Percentiles rank a stretch among this genome's conserved stretches.
Conservation (phyloP, 2,329 filamentous ascomycete genomes). For the Penicillium olsonii region DNA sequence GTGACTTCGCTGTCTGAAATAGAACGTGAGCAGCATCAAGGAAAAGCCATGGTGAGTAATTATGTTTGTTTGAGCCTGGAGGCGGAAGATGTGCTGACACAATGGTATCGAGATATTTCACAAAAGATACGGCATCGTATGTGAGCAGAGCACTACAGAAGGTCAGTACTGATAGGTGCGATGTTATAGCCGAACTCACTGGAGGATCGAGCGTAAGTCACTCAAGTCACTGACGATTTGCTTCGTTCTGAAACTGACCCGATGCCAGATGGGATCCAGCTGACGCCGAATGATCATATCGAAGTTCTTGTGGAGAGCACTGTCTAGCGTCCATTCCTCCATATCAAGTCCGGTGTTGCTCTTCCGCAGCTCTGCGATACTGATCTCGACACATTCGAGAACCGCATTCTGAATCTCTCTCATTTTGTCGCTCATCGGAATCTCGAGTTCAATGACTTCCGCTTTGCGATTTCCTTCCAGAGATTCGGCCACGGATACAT, state of each 20-base stretch:
- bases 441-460: constrained; percentile 94
- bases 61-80: constrained; percentile 82
- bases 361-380: constrained; percentile 91
- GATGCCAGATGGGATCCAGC: constrained; percentile 94
- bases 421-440: constrained; percentile 95
- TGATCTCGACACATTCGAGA: constrained; percentile 93
- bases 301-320: constrained; percentile 87
- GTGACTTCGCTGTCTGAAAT: constrained; percentile 82
- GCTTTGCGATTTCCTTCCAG: constrained; percentile 90
- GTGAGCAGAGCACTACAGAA: constrained; percentile 64
- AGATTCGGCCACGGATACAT: constrained; percentile 83
- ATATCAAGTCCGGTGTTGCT: constrained; percentile 86
- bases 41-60: constrained; percentile 93
- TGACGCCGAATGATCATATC: constrained; percentile 85
- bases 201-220: constrained; percentile 78
- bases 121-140: constrained; percentile 86
- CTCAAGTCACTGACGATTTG: constrained; percentile 91
- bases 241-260: constrained; percentile 90
- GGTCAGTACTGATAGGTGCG: constrained; percentile 15
- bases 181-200: constrained; percentile 48
- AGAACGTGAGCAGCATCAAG: constrained; percentile 92
- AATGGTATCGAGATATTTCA: constrained; percentile 92
- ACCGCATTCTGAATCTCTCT: constrained; percentile 89
- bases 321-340: constrained; percentile 96
- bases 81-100: constrained; percentile 86